Evolutionary conservation across 129 eudicot genomes (phyloP).

Genomic region (Arctium minus): DNA sequence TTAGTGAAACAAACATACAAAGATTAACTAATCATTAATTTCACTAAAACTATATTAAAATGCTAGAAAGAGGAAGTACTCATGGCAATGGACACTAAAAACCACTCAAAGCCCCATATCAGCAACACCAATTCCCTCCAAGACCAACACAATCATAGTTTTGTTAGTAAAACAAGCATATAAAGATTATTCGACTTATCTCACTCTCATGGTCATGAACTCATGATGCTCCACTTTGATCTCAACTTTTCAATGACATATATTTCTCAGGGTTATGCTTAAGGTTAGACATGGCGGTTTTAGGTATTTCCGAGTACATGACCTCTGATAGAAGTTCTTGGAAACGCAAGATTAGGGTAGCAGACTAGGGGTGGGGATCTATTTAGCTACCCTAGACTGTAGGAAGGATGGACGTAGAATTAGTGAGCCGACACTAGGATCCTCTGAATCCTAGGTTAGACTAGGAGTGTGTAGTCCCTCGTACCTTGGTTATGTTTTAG

Average conservation of each 20-base stretch:
- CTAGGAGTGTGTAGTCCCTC: no score
- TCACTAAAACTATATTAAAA: background rate
- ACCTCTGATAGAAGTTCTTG: no score
- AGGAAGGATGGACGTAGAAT: no score
- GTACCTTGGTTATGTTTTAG: no score
- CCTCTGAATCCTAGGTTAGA: no score
- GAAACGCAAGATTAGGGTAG: no score
- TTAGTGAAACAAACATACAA: conserved; percentile 14
- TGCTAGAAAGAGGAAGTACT: background rate
- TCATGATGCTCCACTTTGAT: background rate
- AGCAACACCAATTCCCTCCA: background rate
- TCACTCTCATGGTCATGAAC: background rate
- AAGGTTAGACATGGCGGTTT: background rate
- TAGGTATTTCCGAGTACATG: background rate
- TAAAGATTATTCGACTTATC: background rate
- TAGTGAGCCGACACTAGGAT: no score
- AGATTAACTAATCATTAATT: background rate
- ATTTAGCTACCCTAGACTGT: no score
- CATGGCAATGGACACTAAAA: conserved; percentile 16
- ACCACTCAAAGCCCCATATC: background rate
- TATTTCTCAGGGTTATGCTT: background rate
- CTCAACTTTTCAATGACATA: background rate
- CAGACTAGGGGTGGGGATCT: no score
- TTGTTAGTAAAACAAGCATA: background rate
- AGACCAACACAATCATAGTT: background rate